Conservation (phyloP, 352 stramenopile species). For the Phytopythium chamaehyphon region DNA sequence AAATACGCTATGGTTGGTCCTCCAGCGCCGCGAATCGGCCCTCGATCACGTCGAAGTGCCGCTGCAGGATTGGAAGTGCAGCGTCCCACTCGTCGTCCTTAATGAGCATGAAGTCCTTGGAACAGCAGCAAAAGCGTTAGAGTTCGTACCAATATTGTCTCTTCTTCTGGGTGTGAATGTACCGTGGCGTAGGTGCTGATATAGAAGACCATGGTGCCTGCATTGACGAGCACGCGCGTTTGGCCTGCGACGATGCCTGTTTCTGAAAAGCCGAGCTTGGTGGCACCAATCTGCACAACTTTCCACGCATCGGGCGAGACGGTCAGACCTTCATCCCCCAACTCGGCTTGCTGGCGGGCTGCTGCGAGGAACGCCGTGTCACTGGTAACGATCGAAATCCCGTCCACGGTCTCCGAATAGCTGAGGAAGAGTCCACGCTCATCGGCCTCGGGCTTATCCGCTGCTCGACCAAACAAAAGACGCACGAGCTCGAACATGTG, state of each 20-base stretch:
- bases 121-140: background rate
- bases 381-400: slow-evolving; percentile 56
- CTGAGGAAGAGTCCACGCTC: slow-evolving; percentile 29
- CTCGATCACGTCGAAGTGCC: slow-evolving; percentile 41
- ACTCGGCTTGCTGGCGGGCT: slow-evolving; percentile 27
- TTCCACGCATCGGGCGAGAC: slow-evolving; percentile 62
- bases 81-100: slow-evolving; percentile 69
- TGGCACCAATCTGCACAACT: slow-evolving; percentile 59
- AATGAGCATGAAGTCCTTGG: slow-evolving; percentile 63
- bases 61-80: slow-evolving; percentile 34
- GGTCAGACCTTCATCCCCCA: slow-evolving; percentile 41
- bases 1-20: slow-evolving; percentile 8
- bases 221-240: slow-evolving; percentile 49
- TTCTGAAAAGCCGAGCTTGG: slow-evolving; percentile 53
- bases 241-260: slow-evolving; percentile 64
- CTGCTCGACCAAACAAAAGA: slow-evolving; percentile 32
- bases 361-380: slow-evolving; percentile 36
- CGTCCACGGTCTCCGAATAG: slow-evolving; percentile 55
- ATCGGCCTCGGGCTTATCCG: background rate
- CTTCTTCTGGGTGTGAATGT: slow-evolving; percentile 5
- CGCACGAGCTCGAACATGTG: slow-evolving; percentile 60
- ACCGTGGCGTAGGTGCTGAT: slow-evolving; percentile 66
- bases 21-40: slow-evolving; percentile 34
- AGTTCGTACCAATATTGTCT: too few species aligned
- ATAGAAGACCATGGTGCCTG: slow-evolving; percentile 64